Base-by-base conservation (phyloP, 202 grass and related monocot species). In the Eragrostis tef region DNA sequence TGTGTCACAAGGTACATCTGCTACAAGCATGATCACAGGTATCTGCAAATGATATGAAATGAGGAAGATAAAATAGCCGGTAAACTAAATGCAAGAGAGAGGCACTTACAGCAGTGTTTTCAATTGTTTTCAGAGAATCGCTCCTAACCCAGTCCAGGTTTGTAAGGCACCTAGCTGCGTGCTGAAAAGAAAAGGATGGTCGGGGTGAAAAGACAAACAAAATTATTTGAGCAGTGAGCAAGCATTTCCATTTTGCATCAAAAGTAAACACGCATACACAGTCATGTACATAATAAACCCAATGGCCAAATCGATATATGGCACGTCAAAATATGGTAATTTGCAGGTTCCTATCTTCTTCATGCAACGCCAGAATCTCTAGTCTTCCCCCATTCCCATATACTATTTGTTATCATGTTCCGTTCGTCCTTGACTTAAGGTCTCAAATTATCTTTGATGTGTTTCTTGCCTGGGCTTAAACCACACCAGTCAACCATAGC, bases 91-190 rank as follows among this genome's bases (percentile, higher is more conserved):
- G 53, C 13, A 71, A 87, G 77, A 36, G 50, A 76, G 75, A 68
- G 39, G 26, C 56, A n/a, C 87, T 89, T 89, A 97, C 94, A 66
- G 95, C 92, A 86, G 95, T 98, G 78, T 98, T 98, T 88, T 98
- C 95, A 85, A 98, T 78, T 67, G 95, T 98, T 91, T 98, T 98
- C 45, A 98, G 90, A 21, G 95, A 98, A 64, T 98, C 95, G 80
- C 83, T 95, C 73, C 95, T 90, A 90, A 98, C 95, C 95, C 95
- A 98, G 50, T 98, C 95, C 63, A 95, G 95, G 66, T 98, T 98
- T 71, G 79, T 87, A 82, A 95, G 95, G 78, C 91, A 94, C 67
- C 95, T 93, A 88, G 95, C 87, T 71, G 95, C 95, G 86, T 98
- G 95, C 95, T 98, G 83, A 66, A 67, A 84, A 83, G 74, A 42